These are phyloP conservation scores for Irpex sp. DNA, from an alignment of 1,284 basidiomycete genomes.

Conservation along the genomic window DNA sequence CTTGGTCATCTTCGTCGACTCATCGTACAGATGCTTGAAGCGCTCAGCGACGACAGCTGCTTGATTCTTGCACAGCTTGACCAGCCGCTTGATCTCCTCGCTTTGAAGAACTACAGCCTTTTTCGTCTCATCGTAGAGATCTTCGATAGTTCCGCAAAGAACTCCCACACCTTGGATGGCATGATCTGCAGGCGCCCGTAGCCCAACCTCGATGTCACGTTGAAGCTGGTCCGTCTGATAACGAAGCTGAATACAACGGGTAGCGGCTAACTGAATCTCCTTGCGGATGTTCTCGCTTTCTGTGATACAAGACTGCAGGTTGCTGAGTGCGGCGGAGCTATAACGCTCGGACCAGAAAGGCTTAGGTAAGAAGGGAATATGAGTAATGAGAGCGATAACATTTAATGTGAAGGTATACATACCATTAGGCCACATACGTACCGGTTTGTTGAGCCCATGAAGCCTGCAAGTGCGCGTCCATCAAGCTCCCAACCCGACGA, in stretches of 20 bases:
- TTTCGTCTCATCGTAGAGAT: slow-evolving; percentile 1
- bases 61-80: background rate
- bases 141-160: slow-evolving; percentile 2
- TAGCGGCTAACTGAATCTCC: background rate
- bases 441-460: slow-evolving; percentile 1
- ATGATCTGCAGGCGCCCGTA: background rate
- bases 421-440: slow-evolving; percentile 7
- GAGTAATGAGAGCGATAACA: background rate
- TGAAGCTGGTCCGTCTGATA: background rate
- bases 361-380: background rate
- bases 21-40: background rate
- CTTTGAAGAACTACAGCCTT: background rate
- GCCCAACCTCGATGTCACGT: background rate
- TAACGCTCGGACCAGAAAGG: slow-evolving; percentile 7
- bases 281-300: slow-evolving; percentile 2
- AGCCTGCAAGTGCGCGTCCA: slow-evolving; percentile 4
- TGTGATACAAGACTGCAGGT: background rate
- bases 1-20: background rate
- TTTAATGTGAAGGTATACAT: background rate
- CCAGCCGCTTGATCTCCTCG: background rate
- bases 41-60: background rate
- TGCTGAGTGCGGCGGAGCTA: background rate
- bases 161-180: background rate
- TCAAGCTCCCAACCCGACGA: slow-evolving; percentile 3
- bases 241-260: background rate